Conservation (phyloP, 148 eudicot genomes). For the Rheum nobile region DNA sequence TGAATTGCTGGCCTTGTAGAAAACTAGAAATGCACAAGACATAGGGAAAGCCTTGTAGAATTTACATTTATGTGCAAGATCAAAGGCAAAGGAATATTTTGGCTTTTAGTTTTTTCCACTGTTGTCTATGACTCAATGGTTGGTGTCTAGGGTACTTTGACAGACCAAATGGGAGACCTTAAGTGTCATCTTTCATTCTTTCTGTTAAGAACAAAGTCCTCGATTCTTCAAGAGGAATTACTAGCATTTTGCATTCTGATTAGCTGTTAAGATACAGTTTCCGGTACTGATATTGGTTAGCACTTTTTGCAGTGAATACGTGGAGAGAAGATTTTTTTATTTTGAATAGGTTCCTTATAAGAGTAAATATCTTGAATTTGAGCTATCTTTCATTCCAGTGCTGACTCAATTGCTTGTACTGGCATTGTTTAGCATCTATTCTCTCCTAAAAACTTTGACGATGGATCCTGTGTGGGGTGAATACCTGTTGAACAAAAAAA, state of each 20-base stretch:
- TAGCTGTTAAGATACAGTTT: neutral
- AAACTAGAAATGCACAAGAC: neutral
- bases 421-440: neutral
- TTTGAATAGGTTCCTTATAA: neutral
- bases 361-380: too few species aligned
- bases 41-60: neutral
- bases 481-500: neutral
- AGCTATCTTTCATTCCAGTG: neutral
- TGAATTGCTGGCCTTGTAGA: neutral
- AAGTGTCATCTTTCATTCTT: neutral
- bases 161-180: neutral
- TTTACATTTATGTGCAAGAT: neutral
- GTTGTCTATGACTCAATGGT: neutral
- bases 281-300: neutral
- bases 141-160: neutral
- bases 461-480: neutral
- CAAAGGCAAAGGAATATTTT: neutral
- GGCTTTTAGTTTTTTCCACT: neutral
- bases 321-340: neutral
- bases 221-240: neutral
- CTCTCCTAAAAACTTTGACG: neutral
- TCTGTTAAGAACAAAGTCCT: too few species aligned
- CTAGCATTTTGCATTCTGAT: neutral
- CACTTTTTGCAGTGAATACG: neutral
- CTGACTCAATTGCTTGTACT: neutral